A percentile compares a stretch with the other conserved stretches of the same genome.
These are phyloP conservation scores for Chlorella vulgaris DNA, from an alignment of 139 green algal species.

Conservation along the genomic window DNA sequence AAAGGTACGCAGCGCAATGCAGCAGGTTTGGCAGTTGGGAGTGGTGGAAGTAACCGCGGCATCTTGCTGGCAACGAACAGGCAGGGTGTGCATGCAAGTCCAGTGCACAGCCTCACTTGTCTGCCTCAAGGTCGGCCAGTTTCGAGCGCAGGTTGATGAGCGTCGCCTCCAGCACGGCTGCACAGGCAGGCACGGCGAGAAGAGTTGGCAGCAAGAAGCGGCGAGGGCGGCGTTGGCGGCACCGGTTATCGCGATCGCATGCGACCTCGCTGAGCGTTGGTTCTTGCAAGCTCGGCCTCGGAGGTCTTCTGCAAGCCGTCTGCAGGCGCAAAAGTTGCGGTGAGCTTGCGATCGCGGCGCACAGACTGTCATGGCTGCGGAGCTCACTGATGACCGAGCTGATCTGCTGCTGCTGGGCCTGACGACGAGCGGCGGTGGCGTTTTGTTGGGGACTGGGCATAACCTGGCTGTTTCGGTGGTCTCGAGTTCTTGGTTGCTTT, in stretches of 20 bases:
- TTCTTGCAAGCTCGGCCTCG: conserved; percentile 1
- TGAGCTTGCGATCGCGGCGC: not conserved
- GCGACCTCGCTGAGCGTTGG: conserved; percentile 14
- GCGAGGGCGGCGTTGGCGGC: not conserved
- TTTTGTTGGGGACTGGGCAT: conserved; percentile 12
- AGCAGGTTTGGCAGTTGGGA: not conserved
- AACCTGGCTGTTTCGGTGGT: not conserved
- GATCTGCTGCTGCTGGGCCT: not conserved
- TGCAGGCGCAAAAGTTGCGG: not conserved
- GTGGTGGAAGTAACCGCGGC: not conserved
- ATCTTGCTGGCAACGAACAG: not conserved
- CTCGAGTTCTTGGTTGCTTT: not conserved
- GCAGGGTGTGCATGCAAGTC: not conserved
- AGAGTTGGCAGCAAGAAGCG: not conserved
- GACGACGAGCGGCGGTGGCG: not conserved
- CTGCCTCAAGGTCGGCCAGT: conserved; percentile 35
- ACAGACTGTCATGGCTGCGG: too few species aligned
- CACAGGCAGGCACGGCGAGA: not conserved
- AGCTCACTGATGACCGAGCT: not conserved
- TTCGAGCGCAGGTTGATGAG: conserved; percentile 44
- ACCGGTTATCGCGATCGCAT: too few species aligned
- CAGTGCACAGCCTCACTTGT: conserved; percentile 23
- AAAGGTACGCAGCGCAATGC: not conserved
- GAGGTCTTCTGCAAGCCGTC: not conserved
- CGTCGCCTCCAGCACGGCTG: conserved; percentile 37